phyloP scores from a whole-genome alignment of 371 early-diverging fungal species.

The Zancudomyces culisetae region DNA sequence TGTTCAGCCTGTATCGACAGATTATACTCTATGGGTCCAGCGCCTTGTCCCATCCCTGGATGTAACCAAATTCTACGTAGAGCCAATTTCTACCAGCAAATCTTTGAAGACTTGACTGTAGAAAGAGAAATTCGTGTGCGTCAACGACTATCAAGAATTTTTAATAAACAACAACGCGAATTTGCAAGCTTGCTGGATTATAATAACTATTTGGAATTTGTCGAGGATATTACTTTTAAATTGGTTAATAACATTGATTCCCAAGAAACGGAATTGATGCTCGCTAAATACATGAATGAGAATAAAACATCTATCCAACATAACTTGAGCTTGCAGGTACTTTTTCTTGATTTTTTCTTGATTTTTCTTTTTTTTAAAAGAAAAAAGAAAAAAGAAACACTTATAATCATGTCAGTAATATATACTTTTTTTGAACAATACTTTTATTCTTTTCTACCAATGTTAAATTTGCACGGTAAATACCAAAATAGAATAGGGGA shows the following conservation, averaged over 20 bases:
- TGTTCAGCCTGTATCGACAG: slow-evolving; percentile 75
- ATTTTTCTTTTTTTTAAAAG: neutral
- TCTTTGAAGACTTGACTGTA: slow-evolving; percentile 82
- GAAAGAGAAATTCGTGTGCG: slow-evolving; percentile 89
- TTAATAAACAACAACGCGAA: slow-evolving; percentile 80
- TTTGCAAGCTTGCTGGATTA: slow-evolving; percentile 53
- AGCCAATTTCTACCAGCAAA: slow-evolving; percentile 65
- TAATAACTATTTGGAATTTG: slow-evolving; percentile 80
- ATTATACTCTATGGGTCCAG: slow-evolving; percentile 64
- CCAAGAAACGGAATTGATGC: slow-evolving; percentile 54
- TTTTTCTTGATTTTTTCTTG: slow-evolving; percentile 1
- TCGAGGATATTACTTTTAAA: slow-evolving; percentile 77
- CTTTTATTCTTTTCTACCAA: neutral
- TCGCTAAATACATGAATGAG: slow-evolving; percentile 54
- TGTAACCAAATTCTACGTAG: slow-evolving; percentile 67
- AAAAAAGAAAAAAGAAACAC: neutral
- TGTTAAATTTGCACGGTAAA: no score
- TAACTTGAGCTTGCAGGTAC: slow-evolving; percentile 20
- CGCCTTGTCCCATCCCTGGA: slow-evolving; percentile 80
- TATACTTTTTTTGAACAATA: neutral
- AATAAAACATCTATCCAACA: slow-evolving; percentile 61
- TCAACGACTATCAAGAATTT: slow-evolving; percentile 54
- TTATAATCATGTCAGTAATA: neutral
- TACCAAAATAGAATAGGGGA: neutral
- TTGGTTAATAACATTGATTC: slow-evolving; percentile 70